phyloP scores from a whole-genome alignment of 164 flowering plant genomes.

The Vitis rotundifolia region DNA sequence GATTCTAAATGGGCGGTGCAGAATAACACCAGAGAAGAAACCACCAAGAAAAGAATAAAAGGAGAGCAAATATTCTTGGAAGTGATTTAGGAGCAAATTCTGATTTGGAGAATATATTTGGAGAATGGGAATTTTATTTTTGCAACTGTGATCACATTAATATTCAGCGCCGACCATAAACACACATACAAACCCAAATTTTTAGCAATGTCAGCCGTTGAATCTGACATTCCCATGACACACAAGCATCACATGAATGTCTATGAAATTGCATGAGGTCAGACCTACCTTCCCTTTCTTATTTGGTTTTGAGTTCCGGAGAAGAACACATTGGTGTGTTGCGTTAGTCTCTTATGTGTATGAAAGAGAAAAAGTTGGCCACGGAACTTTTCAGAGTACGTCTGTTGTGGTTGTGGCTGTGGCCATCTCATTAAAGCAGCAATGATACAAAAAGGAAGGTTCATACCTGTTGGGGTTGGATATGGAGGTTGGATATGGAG shows the following conservation, averaged over 20 bases:
- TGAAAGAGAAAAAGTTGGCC: no score
- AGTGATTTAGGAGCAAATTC: slow-evolving; percentile 9
- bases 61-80: slow-evolving; percentile 4
- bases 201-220: no score
- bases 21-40: slow-evolving; percentile 19
- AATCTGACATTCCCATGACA: no score
- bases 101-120: slow-evolving; percentile 23
- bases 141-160: not conserved
- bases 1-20: slow-evolving; percentile 3
- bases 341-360: no score
- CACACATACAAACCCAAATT: not conserved
- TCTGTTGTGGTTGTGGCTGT: no score
- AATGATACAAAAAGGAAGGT: no score
- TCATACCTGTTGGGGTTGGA: no score
- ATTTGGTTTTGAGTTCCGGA: not conserved
- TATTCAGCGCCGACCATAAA: not conserved
- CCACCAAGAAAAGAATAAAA: not conserved
- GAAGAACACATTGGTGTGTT: no score
- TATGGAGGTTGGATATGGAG: no score
- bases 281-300: not conserved
- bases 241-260: not conserved
- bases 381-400: no score
- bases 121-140: slow-evolving; percentile 5
- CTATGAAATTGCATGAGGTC: not conserved
- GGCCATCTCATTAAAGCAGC: no score